Evolutionary conservation across 495 filamentous ascomycete genomes (phyloP).

Genomic region (Penicillium nucicola): DNA sequence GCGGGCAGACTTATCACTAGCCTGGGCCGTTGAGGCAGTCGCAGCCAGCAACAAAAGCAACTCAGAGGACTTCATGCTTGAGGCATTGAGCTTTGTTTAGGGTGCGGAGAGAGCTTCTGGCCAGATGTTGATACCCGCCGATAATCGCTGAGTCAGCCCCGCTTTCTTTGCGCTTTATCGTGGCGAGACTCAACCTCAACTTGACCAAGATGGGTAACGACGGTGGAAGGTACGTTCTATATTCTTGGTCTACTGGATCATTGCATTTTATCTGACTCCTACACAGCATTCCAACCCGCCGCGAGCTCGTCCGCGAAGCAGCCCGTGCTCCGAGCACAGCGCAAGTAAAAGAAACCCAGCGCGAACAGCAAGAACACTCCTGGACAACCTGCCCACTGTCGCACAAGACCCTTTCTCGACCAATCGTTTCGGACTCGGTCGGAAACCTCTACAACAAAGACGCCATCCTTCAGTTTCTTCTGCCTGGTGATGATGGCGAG

Average conservation of each 20-base stretch:
- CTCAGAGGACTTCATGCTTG: conserved; percentile 41
- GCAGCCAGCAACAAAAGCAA: conserved; percentile 39
- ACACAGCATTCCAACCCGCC: conserved; percentile 80
- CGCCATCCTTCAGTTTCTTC: conserved; percentile 74
- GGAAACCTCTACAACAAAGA: conserved; percentile 96
- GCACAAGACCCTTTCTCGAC: conserved; percentile 64
- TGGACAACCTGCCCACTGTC: conserved; percentile 88
- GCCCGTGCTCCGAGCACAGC: conserved; percentile 77
- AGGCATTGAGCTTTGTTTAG: conserved; percentile 37
- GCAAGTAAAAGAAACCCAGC: conserved; percentile 83
- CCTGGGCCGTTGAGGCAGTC: conserved; percentile 36
- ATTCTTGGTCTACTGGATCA: background rate
- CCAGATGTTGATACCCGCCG: conserved; percentile 33
- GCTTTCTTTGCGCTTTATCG: conserved; percentile 20
- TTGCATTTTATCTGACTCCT: background rate
- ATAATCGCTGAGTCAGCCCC: conserved; percentile 29
- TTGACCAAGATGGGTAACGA: conserved; percentile 83
- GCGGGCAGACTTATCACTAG: conserved; percentile 43
- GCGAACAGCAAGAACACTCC: conserved; percentile 76
- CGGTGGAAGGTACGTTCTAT: conserved; percentile 62
- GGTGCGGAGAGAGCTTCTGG: conserved; percentile 39
- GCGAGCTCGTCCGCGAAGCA: conserved; percentile 90
- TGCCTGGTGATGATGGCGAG: conserved; percentile 58
- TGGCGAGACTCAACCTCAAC: conserved; percentile 15
- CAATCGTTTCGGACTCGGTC: conserved; percentile 78